A percentile compares a stretch with the other conserved stretches of the same genome.
Conservation (phyloP, 257 asterid species). For the Vinca minor region DNA sequence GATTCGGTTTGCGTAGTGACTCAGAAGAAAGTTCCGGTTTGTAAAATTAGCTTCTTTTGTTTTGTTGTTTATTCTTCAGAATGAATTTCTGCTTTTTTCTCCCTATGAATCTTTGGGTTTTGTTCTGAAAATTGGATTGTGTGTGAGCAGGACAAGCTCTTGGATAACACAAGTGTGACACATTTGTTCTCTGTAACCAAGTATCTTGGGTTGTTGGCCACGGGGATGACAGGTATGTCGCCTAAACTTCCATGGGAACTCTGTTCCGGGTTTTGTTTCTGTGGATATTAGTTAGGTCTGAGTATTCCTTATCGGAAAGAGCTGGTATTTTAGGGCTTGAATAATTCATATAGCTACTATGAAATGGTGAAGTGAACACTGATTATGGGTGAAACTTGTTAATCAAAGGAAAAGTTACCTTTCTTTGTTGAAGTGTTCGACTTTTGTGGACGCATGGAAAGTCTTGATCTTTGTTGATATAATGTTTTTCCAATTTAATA, state of each 20-base stretch:
- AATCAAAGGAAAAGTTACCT: too few relatives aligned
- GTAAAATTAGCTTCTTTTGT: constrained; percentile 14
- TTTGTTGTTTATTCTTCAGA: neutral
- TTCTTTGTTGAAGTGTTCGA: too few relatives aligned
- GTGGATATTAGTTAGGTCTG: neutral
- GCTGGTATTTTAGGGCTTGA: neutral
- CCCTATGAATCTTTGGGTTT: neutral
- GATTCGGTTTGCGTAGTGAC: constrained; percentile 97
- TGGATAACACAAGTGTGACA: constrained; percentile 92
- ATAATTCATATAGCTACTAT: neutral
- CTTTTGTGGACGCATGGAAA: too few relatives aligned
- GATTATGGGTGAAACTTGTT: neutral
- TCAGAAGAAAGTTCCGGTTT: constrained; percentile 98
- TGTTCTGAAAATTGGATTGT: constrained; percentile 8
- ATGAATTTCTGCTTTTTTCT: neutral
- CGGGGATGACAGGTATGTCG: constrained; percentile 81
- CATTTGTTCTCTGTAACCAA: constrained; percentile 81
- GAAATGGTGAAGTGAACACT: neutral
- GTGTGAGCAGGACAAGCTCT: constrained; percentile 85
- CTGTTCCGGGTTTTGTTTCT: neutral
- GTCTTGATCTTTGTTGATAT: too few relatives aligned
- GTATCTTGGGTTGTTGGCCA: constrained; percentile 80
- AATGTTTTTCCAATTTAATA: too few relatives aligned
- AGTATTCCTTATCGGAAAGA: neutral
- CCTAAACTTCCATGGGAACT: constrained; percentile 9